phyloP scores from a whole-genome alignment of 2,329 filamentous ascomycete genomes.

The Aspergillus vadensis region DNA sequence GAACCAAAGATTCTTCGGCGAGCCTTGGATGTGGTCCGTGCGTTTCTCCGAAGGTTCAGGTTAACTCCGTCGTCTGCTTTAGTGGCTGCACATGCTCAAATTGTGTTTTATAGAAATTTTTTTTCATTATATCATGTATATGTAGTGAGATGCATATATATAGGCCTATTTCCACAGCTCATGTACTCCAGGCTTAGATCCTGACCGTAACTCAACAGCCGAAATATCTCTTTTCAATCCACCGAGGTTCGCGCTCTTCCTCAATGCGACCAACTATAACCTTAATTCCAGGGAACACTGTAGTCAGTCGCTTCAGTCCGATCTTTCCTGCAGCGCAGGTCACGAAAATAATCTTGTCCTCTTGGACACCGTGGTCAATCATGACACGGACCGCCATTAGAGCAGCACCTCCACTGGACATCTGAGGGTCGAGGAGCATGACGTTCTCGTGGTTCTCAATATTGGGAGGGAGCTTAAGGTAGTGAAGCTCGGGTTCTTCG shows the following conservation, averaged over 20 bases:
- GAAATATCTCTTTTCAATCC: conserved; percentile 88
- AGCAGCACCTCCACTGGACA: conserved; percentile 82
- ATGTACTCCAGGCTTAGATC: neutral
- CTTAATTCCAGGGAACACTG: conserved; percentile 83
- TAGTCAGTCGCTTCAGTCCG: conserved; percentile 80
- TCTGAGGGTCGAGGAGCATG: conserved; percentile 86
- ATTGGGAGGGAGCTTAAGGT: conserved; percentile 74
- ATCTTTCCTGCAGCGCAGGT: conserved; percentile 86
- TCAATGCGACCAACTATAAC: conserved; percentile 84
- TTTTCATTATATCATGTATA: neutral
- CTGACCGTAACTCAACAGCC: conserved; percentile 62
- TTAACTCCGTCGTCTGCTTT: conserved; percentile 3
- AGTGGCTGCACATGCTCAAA: neutral
- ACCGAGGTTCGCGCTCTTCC: conserved; percentile 78
- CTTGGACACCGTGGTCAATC: conserved; percentile 85
- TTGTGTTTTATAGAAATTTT: neutral
- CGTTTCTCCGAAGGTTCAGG: conserved; percentile 15
- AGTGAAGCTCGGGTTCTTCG: conserved; percentile 91
- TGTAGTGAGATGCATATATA: conserved; percentile 1
- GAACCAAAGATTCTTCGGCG: conserved; percentile 25
- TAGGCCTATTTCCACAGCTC: neutral
- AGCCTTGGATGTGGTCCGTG: conserved; percentile 30
- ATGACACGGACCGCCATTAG: conserved; percentile 97
- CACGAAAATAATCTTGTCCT: conserved; percentile 85
- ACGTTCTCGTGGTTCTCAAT: conserved; percentile 77